Conservation (phyloP, 2,329 filamentous ascomycete species). For the Cladosporium sp. region DNA sequence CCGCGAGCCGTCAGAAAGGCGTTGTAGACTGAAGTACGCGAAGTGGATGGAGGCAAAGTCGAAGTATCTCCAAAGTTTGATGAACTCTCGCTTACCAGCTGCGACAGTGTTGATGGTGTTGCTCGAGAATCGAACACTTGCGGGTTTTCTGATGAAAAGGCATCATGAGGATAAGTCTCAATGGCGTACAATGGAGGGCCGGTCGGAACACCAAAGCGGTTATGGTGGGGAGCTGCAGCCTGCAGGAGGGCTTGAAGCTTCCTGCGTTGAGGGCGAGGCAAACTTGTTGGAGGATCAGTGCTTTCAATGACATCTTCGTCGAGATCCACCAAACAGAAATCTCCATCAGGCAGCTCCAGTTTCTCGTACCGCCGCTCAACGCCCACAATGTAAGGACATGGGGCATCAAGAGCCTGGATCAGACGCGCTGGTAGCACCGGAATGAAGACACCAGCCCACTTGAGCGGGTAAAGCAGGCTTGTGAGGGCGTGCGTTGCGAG, state of each 20-base stretch:
- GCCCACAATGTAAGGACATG: constrained; percentile 95
- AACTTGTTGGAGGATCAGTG: constrained; percentile 71
- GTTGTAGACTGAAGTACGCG: constrained; percentile 77
- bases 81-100: constrained; percentile 87
- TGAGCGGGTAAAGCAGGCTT: constrained; percentile 83
- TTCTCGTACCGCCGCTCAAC: constrained; percentile 90
- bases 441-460: constrained; percentile 94
- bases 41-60: constrained; percentile 50
- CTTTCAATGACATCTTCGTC: constrained; percentile 90
- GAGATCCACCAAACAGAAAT: constrained; percentile 92
- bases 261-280: constrained; percentile 85
- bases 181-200: constrained; percentile 91
- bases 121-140: constrained; percentile 75
- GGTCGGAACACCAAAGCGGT: constrained; percentile 80
- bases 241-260: constrained; percentile 89
- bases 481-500: constrained; percentile 85
- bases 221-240: constrained; percentile 84
- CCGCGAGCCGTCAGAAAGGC: constrained; percentile 78
- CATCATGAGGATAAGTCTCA: constrained; percentile 87
- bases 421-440: constrained; percentile 85
- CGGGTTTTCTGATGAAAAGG: constrained; percentile 84
- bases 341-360: constrained; percentile 85
- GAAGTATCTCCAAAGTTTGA: constrained; percentile 72
- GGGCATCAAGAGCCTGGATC: constrained; percentile 87
- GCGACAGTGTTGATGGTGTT: constrained; percentile 71